These are phyloP conservation scores for Sanguinoderma infundibulare DNA, from an alignment of 1,284 basidiomycete species.

Conservation along the genomic window DNA sequence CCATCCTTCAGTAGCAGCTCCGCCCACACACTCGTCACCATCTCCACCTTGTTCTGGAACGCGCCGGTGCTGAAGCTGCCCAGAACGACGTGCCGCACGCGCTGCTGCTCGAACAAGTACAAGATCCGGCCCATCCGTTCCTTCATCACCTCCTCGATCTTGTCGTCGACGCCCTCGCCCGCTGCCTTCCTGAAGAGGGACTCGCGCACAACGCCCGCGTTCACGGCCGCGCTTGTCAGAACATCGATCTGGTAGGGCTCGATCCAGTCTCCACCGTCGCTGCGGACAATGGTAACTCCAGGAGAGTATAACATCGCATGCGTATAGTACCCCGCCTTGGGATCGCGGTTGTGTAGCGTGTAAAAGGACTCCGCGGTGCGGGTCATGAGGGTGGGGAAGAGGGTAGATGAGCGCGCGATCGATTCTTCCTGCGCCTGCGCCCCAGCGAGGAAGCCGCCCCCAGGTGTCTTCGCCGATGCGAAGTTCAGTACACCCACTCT, in stretches of 20 bases:
- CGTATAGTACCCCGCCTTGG: constrained; percentile 59
- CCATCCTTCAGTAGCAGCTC: constrained; percentile 51
- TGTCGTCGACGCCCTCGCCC: constrained; percentile 46
- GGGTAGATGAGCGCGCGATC: constrained; percentile 68
- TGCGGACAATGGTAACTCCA: constrained; percentile 55
- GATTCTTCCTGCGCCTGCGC: constrained; percentile 76
- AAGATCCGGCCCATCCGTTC: constrained; percentile 72
- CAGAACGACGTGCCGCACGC: constrained; percentile 60
- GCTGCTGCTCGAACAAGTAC: constrained; percentile 63
- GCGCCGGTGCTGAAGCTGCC: constrained; percentile 79
- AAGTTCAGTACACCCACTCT: constrained; percentile 70
- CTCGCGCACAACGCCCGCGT: constrained; percentile 59
- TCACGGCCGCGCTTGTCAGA: constrained; percentile 70
- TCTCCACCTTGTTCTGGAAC: constrained; percentile 61
- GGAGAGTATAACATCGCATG: constrained; percentile 75
- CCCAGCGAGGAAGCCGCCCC: constrained; percentile 69
- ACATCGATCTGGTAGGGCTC: constrained; percentile 62
- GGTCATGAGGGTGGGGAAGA: constrained; percentile 63
- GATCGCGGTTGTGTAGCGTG: constrained; percentile 52
- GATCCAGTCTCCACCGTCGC: constrained; percentile 58
- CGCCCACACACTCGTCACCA: constrained; percentile 42
- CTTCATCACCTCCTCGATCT: constrained; percentile 60
- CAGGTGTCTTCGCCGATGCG: constrained; percentile 69
- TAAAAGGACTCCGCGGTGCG: constrained; percentile 59
- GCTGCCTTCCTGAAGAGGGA: constrained; percentile 38